These are phyloP conservation scores for Globisporangium cystogenes DNA, from an alignment of 352 stramenopile genomes.

Conservation along the genomic window DNA sequence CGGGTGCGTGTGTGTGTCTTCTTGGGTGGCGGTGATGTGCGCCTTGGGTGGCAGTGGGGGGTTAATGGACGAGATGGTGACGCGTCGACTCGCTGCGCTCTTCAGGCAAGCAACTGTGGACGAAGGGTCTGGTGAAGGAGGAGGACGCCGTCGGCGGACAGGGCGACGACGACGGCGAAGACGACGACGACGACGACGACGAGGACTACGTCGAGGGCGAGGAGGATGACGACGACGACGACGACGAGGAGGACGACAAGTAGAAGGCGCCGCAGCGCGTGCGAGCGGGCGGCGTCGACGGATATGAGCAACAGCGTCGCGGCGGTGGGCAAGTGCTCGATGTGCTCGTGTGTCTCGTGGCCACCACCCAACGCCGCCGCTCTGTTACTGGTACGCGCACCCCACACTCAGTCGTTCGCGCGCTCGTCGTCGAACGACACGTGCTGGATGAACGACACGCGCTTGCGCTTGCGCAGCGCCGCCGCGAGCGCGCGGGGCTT, in stretches of 20 bases:
- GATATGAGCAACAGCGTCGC: background rate
- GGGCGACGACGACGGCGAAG: conserved; percentile 40
- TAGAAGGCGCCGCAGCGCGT: background rate
- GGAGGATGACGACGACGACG: conserved; percentile 27
- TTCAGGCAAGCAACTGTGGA: conserved; percentile 61
- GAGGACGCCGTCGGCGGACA: conserved; percentile 35
- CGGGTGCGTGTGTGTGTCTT: conserved; percentile 23
- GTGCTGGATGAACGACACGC: conserved; percentile 85
- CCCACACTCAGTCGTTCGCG: background rate
- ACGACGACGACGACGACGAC: conserved; percentile 27
- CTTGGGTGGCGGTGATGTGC: too few relatives aligned
- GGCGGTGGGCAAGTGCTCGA: background rate
- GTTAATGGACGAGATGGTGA: too few relatives aligned
- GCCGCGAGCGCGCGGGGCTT: conserved; percentile 57
- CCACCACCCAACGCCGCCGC: background rate
- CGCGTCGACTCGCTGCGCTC: background rate
- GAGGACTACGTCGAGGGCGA: conserved; percentile 23
- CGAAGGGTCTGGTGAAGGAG: conserved; percentile 66
- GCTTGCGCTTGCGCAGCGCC: conserved; percentile 75
- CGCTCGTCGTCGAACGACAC: conserved; percentile 62
- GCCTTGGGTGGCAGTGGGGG: too few relatives aligned
- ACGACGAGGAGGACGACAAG: conserved; percentile 8
- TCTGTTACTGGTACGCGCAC: conserved; percentile 1
- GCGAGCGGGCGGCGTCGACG: background rate
- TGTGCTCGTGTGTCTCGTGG: too few relatives aligned